Conservation (phyloP, 768 basidiomycete genomes). For the Candolleomyces aberdarensis region DNA sequence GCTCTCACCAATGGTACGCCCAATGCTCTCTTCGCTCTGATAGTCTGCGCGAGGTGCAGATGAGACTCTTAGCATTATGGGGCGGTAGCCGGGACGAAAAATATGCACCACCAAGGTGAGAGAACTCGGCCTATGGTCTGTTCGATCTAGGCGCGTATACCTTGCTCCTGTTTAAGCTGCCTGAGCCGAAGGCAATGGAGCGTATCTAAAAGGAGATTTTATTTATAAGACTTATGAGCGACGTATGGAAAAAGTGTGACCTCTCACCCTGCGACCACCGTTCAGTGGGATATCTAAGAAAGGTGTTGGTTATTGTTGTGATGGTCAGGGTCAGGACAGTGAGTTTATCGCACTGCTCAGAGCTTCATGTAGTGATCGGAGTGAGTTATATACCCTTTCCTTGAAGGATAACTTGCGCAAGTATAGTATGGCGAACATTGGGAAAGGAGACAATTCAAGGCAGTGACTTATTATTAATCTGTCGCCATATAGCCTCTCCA, state of each 20-base stretch:
- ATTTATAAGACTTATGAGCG: neutral
- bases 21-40: conserved; percentile 30
- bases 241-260: neutral
- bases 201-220: conserved; percentile 48
- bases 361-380: too few relatives aligned
- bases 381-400: too few relatives aligned
- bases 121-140: conserved; percentile 62
- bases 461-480: too few relatives aligned
- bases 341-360: too few relatives aligned
- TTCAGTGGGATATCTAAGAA: conserved; percentile 32
- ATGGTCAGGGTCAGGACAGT: too few relatives aligned
- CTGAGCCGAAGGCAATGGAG: conserved; percentile 62
- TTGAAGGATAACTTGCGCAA: too few relatives aligned
- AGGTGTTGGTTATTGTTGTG: conserved; percentile 23
- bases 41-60: conserved; percentile 31
- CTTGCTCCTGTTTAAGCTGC: conserved; percentile 39
- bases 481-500: too few relatives aligned
- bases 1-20: conserved; percentile 28
- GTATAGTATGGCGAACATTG: too few relatives aligned
- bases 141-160: conserved; percentile 50
- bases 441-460: too few relatives aligned
- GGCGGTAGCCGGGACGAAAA: conserved; percentile 25
- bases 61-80: neutral
- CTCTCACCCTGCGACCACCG: conserved; percentile 36
- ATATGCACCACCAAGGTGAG: conserved; percentile 63